Conservation (phyloP, 441 rosid species). For the Euphorbia celastroides region DNA sequence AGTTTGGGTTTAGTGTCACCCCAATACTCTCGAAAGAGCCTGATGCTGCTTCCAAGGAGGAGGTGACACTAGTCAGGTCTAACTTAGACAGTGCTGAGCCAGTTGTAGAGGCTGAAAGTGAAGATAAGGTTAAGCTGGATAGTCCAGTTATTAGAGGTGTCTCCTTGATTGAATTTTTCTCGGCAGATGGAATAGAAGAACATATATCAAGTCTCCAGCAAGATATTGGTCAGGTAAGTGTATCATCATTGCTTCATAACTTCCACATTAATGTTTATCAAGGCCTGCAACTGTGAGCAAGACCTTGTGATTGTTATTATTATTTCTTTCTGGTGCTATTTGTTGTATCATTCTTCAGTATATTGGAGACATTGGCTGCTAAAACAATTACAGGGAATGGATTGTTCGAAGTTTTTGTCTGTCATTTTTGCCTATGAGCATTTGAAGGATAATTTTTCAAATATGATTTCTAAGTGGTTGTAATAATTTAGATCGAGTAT, state of each 20-base stretch:
- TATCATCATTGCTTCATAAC: conserved; percentile 5
- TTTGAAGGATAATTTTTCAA: background rate
- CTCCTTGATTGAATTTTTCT: conserved; percentile 51
- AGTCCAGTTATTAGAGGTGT: conserved; percentile 28
- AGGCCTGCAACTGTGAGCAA: background rate
- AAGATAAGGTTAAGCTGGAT: conserved; percentile 17
- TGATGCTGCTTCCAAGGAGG: conserved; percentile 19
- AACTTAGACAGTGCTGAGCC: conserved; percentile 15
- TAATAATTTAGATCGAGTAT: background rate
- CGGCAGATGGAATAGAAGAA: conserved; percentile 45
- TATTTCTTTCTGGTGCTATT: background rate
- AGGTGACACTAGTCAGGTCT: conserved; percentile 9
- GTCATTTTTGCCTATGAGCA: background rate
- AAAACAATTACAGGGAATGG: background rate
- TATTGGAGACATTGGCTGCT: background rate
- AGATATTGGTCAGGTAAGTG: conserved; percentile 38
- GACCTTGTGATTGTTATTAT: background rate
- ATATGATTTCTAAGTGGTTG: conserved; percentile 2
- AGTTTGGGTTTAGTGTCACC: conserved; percentile 5
- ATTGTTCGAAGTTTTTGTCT: background rate
- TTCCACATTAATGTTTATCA: background rate
- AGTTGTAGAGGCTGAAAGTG: conserved; percentile 14
- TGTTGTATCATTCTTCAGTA: background rate
- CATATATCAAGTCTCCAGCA: conserved; percentile 50
- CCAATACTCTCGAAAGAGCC: conserved; percentile 20